phyloP scores from a whole-genome alignment of 495 filamentous ascomycete species.

The Aspergillus wentii region DNA sequence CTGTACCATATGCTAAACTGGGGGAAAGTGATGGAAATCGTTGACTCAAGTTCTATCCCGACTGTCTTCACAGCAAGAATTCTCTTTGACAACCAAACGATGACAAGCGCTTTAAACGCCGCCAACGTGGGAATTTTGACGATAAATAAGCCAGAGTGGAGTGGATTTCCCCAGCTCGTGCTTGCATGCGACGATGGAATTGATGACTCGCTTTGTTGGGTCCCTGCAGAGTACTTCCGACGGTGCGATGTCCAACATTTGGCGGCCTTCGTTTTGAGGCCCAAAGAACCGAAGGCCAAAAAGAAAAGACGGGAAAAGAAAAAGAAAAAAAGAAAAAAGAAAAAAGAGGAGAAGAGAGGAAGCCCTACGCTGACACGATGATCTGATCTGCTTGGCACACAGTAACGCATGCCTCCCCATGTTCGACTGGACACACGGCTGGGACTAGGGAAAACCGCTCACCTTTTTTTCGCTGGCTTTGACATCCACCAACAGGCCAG shows the following conservation, averaged over 20 bases:
- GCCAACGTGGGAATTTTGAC: constrained; percentile 11
- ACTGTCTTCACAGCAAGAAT: neutral
- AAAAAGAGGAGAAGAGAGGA: constrained; percentile 3
- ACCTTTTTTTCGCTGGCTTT: constrained; percentile 9
- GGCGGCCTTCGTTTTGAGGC: neutral
- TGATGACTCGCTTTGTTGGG: no score
- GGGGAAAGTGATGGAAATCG: constrained; percentile 5
- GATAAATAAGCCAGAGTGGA: constrained; percentile 8
- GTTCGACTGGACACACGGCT: constrained; percentile 9
- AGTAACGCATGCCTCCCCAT: constrained; percentile 5
- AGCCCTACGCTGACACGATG: constrained; percentile 12
- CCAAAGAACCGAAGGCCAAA: constrained; percentile 1
- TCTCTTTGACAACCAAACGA: constrained; percentile 9
- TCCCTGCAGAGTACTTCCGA: neutral
- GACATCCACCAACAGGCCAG: constrained; percentile 13
- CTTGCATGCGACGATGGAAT: no score
- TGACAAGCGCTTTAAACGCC: constrained; percentile 39
- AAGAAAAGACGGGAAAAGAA: constrained; percentile 6
- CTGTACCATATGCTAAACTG: constrained; percentile 3
- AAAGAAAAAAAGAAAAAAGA: constrained; percentile 4
- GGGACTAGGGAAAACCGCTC: constrained; percentile 13
- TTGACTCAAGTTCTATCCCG: no score
- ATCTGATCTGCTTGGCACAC: constrained; percentile 11
- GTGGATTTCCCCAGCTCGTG: no score
- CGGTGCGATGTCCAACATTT: neutral